Conservation (phyloP, 208 protist genomes). For the Leishmania martiniquensis region DNA sequence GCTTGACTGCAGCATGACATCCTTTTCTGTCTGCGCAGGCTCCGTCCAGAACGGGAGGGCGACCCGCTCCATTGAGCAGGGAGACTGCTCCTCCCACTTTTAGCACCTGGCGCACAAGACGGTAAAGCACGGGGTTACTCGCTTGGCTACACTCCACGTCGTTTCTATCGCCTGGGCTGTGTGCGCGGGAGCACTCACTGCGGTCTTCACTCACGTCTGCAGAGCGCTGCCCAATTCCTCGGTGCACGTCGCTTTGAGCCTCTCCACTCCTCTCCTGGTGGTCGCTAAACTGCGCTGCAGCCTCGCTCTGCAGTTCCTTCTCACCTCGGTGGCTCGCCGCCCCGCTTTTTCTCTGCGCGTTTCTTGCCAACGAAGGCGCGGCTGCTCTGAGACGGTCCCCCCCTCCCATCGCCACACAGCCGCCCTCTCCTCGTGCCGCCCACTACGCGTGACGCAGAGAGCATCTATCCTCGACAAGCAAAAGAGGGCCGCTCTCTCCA, state of each 20-base stretch:
- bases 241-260: no score
- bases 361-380: not conserved
- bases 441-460: not conserved
- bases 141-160: not conserved
- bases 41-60: no score
- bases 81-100: not conserved
- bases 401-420: not conserved
- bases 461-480: not conserved
- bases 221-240: no score
- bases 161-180: not conserved
- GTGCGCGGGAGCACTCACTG: not conserved
- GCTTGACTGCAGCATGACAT: no score
- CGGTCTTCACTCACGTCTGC: no score
- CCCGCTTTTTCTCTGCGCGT: not conserved
- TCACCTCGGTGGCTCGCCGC: not conserved
- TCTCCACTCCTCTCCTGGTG: not conserved
- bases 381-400: not conserved
- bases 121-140: not conserved
- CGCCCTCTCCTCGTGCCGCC: not conserved
- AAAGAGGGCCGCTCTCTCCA: not conserved
- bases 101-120: not conserved
- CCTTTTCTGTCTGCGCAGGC: not conserved
- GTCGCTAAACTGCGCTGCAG: not conserved
- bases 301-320: not conserved
- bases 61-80: no score